Base-by-base conservation (phyloP, 2,329 filamentous ascomycete species). In the Neofusicoccum ribis region DNA sequence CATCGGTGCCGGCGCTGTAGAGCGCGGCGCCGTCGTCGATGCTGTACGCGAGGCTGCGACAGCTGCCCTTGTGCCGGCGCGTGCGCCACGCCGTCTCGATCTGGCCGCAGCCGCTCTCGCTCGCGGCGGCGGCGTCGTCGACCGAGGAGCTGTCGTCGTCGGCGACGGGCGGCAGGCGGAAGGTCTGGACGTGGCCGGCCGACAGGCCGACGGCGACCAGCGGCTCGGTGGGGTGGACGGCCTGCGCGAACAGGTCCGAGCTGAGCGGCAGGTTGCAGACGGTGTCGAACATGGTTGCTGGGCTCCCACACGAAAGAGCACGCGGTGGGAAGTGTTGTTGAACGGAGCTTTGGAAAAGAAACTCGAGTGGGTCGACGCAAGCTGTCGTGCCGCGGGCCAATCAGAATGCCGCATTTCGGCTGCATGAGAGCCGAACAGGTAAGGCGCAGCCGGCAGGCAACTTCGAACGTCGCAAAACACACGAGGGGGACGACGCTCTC, bases 11-110 rank as follows among this genome's bases (percentile, higher is more conserved):
- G 3, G 85, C 82, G 20, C 82, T 84, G 70, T 83, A 88, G 80
- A 84, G 78, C 82, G 89, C 84, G 69, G 86, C 81, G 15, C 94
- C 95, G 75, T 97, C 93, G 75, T 97, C 93, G 65, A 87, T 78
- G 69, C 88, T 89, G 79, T 93, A 98, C 4, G 85, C 88, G 64
- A 98, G 80, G 67, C 88, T 89, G 62, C 95, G 86, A 75, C 94
- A 98, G 83, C 93, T 97, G 12, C 93, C 94, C 82, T 97, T 96
- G 81, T 99, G 95, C 67, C 95, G 86, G 70, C 89, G 85, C 5
- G 95, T 98, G 71, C 87, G 86, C 95, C 95, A 99, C 66, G 89
- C 81, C 0, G 89, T 92, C 70, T 93, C 91, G 68, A 98, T 91
- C 64, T 89, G 87, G 49, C 89, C 90, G 68, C 86, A 90, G 11